A percentile compares a stretch with the other conserved stretches of the same genome.
Evolutionary conservation across 73 alveolate species (phyloP).

Genomic region (Tetrahymena thermophila): DNA sequence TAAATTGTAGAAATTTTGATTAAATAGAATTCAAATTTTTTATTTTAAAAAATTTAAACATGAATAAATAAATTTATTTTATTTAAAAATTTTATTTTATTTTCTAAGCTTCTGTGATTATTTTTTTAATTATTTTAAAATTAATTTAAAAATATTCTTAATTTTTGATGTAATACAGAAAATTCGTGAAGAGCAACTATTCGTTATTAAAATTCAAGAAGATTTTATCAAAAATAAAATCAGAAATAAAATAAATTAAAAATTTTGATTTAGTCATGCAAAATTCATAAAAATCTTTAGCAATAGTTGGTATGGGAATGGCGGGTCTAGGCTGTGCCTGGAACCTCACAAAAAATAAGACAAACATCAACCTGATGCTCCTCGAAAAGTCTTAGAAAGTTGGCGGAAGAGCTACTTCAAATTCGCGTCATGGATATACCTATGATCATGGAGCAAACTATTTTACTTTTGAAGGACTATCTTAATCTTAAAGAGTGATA

Average conservation of each 20-base stretch:
- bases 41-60: too few species aligned
- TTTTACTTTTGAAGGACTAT: neutral
- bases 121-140: too few species aligned
- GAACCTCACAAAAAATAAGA: neutral
- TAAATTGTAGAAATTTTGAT: too few species aligned
- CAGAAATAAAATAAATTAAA: neutral
- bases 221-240: neutral
- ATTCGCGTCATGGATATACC: neutral
- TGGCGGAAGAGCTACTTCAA: neutral
- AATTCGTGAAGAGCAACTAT: neutral
- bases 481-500: neutral
- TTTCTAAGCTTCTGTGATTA: too few species aligned
- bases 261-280: neutral
- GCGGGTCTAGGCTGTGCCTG: constrained; percentile 2
- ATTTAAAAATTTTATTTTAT: too few species aligned
- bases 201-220: neutral
- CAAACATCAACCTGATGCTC: neutral
- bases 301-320: neutral
- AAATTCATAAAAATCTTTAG: neutral
- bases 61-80: too few species aligned
- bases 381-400: neutral
- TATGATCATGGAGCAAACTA: neutral
- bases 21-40: too few species aligned
- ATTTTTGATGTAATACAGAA: neutral
- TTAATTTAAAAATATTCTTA: neutral